Evolutionary conservation across 441 rosid genomes (phyloP).

Genomic region (Aleurites moluccanus): DNA sequence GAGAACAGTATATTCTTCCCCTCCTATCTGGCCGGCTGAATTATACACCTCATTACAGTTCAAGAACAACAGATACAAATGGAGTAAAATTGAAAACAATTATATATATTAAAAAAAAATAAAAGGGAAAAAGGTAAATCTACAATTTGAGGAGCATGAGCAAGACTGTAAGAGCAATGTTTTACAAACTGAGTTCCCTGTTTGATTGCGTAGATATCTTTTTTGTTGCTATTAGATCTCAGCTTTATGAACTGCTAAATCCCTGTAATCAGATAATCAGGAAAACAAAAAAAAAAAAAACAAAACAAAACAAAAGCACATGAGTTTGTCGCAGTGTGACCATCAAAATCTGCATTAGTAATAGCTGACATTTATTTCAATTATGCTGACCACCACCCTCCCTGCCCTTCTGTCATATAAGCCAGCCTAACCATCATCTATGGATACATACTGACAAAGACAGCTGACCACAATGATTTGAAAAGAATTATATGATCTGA

Average conservation of each 20-base stretch:
- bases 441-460: not conserved
- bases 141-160: constrained; percentile 39
- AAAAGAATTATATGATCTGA: not conserved
- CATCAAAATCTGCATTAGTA: not conserved
- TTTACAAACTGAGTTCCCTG: constrained; percentile 26
- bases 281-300: constrained; percentile 13
- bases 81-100: constrained; percentile 22
- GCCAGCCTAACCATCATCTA: constrained; percentile 8
- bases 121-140: constrained; percentile 20
- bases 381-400: not conserved
- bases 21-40: constrained; percentile 38
- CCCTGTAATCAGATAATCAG: constrained; percentile 29
- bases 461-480: not conserved
- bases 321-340: not conserved
- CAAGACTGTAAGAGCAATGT: constrained; percentile 37
- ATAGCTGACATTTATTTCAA: not conserved
- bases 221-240: constrained; percentile 17
- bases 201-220: constrained; percentile 9
- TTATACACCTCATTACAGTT: constrained; percentile 40
- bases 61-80: constrained; percentile 31
- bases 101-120: not conserved
- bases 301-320: constrained; percentile 13
- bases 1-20: constrained; percentile 24
- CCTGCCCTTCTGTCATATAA: not conserved
- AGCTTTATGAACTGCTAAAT: constrained; percentile 20